Conservation (phyloP, 2,329 filamentous ascomycete species). For the Lecanicillium sp. region DNA sequence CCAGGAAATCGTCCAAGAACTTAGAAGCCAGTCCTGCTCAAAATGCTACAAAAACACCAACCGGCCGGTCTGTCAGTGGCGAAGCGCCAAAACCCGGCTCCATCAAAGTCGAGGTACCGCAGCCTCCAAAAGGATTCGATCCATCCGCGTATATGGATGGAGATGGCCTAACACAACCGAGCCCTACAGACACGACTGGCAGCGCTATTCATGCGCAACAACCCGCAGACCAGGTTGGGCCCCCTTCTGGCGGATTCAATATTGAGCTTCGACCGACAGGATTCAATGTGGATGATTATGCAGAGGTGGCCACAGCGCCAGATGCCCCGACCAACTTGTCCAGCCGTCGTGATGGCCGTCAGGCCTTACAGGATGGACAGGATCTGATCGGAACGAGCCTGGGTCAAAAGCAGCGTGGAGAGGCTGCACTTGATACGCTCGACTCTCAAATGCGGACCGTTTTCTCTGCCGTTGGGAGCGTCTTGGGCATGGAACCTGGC, state of each 20-base stretch:
- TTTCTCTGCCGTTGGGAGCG: constrained; percentile 67
- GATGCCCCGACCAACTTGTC: constrained; percentile 41
- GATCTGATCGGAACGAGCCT: constrained; percentile 53
- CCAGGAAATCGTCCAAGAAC: constrained; percentile 10
- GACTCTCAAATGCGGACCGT: constrained; percentile 62
- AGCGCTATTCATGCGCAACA: background rate
- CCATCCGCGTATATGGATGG: constrained; percentile 27
- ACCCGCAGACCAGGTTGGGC: background rate
- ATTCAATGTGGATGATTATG: constrained; percentile 46
- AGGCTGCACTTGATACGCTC: constrained; percentile 64
- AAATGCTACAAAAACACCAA: background rate
- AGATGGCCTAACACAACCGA: constrained; percentile 9
- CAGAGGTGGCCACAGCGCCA: constrained; percentile 36
- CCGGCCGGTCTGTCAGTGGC: constrained; percentile 9
- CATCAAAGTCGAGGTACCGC: constrained; percentile 37
- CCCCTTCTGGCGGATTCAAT: constrained; percentile 23
- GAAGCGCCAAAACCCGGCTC: constrained; percentile 26
- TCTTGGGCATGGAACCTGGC: constrained; percentile 46
- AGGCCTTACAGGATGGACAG: constrained; percentile 41
- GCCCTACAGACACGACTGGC: background rate
- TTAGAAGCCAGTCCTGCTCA: background rate
- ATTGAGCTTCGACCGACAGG: constrained; percentile 37
- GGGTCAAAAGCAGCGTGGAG: constrained; percentile 75
- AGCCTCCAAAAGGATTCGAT: constrained; percentile 32
- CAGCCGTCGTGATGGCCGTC: constrained; percentile 43